These are phyloP conservation scores for Linaria vulgaris DNA, from an alignment of 257 asterid species.

Conservation along the genomic window DNA sequence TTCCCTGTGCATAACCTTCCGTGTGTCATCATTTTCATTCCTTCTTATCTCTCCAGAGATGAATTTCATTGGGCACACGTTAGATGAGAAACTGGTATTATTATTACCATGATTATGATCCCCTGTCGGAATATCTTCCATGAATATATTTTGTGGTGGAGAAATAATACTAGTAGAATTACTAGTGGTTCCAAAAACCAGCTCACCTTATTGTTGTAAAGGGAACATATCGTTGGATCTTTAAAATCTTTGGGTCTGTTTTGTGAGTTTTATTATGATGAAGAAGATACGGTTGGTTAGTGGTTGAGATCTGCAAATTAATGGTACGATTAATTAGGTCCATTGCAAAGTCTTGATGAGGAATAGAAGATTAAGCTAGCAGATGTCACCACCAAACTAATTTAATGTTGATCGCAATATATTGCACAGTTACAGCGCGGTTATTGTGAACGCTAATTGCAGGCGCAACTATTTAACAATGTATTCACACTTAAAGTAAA, in stretches of 20 bases:
- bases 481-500: too few species aligned
- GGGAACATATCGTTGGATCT: conserved; percentile 33
- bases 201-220: conserved; percentile 29
- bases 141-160: conserved; percentile 5
- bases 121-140: neutral
- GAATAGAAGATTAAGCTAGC: too few species aligned
- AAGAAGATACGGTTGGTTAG: conserved; percentile 26
- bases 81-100: conserved; percentile 21
- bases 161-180: neutral
- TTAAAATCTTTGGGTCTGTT: neutral
- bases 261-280: conserved; percentile 9
- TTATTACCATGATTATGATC: conserved; percentile 2
- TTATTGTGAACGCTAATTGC: too few species aligned
- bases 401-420: too few species aligned
- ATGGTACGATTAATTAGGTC: too few species aligned
- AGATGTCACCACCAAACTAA: too few species aligned
- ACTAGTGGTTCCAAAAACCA: conserved; percentile 25
- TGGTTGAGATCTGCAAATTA: conserved; percentile 27
- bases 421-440: too few species aligned
- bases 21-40: neutral
- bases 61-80: too few species aligned
- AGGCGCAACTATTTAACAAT: too few species aligned
- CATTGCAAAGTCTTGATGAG: too few species aligned
- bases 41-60: neutral
- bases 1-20: conserved; percentile 42